Conservation (phyloP, 345 rosid genomes). For the Hypericum androsaemum region DNA sequence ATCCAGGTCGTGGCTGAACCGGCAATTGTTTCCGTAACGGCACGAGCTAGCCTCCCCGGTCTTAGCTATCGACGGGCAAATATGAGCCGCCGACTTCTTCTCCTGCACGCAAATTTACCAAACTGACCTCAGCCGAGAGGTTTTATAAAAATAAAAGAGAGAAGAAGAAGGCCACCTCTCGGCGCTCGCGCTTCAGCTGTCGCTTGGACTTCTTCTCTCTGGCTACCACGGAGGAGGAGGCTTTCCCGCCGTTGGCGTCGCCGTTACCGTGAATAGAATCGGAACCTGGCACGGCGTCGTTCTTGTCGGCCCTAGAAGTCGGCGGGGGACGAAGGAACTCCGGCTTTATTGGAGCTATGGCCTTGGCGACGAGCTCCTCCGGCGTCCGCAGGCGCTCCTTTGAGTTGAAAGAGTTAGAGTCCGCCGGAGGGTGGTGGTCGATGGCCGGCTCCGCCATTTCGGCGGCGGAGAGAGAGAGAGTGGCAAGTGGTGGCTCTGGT, state of each 20-base stretch:
- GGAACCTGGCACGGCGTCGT: conserved; percentile 18
- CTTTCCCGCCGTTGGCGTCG: conserved; percentile 6
- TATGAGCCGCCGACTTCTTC: conserved; percentile 43
- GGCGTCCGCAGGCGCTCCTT: conserved; percentile 29
- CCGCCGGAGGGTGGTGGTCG: conserved; percentile 23
- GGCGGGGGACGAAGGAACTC: conserved; percentile 62
- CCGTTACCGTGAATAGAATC: neutral
- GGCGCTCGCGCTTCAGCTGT: conserved; percentile 88
- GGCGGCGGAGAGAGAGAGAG: neutral
- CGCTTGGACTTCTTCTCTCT: conserved; percentile 89
- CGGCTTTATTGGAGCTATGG: conserved; percentile 69
- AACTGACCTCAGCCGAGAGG: neutral
- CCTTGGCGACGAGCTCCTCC: conserved; percentile 64
- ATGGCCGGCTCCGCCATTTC: conserved; percentile 4
- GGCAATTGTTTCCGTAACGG: conserved; percentile 53
- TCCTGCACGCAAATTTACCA: conserved; percentile 25
- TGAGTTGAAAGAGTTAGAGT: conserved; percentile 7
- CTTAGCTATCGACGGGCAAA: conserved; percentile 68
- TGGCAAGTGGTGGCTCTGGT: too few species aligned
- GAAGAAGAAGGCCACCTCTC: conserved; percentile 28
- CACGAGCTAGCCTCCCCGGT: conserved; percentile 57
- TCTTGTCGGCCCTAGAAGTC: conserved; percentile 33
- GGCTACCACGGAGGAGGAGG: conserved; percentile 25
- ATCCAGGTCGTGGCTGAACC: conserved; percentile 73
- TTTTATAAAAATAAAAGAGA: neutral